Percentiles rank a stretch among this genome's conserved stretches.
These are phyloP conservation scores for Raddia guianensis DNA, from an alignment of 176 grass and related monocot genomes.

Conservation along the genomic window DNA sequence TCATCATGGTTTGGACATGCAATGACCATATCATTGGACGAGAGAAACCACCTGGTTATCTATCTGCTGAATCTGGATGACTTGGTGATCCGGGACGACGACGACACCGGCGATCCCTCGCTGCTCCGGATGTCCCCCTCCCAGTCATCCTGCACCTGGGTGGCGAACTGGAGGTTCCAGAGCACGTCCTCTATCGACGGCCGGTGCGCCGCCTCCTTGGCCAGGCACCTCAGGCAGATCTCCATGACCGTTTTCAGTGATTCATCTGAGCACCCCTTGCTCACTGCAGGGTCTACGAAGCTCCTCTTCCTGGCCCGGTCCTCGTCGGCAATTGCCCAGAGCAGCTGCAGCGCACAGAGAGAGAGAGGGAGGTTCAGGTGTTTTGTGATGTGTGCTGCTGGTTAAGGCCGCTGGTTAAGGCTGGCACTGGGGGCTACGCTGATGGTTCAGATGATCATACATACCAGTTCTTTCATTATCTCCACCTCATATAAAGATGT, in stretches of 20 bases:
- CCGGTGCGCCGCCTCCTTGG: conserved; percentile 75
- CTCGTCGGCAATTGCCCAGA: conserved; percentile 64
- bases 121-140: conserved; percentile 63
- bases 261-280: conserved; percentile 69
- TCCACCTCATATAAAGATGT: conserved; percentile 73
- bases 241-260: conserved; percentile 82
- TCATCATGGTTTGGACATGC: neutral
- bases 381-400: neutral
- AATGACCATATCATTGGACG: conserved; percentile 17
- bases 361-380: conserved; percentile 18
- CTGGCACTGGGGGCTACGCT: neutral
- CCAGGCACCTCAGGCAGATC: conserved; percentile 84
- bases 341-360: conserved; percentile 51
- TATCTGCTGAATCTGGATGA: conserved; percentile 41
- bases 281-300: conserved; percentile 64
- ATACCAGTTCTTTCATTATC: conserved; percentile 85
- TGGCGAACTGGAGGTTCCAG: conserved; percentile 96
- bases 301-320: conserved; percentile 62
- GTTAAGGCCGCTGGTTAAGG: neutral
- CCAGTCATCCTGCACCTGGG: conserved; percentile 87
- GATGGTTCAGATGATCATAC: conserved; percentile 16
- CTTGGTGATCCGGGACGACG: conserved; percentile 45
- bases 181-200: conserved; percentile 92
- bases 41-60: conserved; percentile 23
- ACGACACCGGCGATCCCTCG: conserved; percentile 56